Base-by-base conservation (phyloP, 2,329 filamentous ascomycete genomes). In the Penicillium oxalicum region DNA sequence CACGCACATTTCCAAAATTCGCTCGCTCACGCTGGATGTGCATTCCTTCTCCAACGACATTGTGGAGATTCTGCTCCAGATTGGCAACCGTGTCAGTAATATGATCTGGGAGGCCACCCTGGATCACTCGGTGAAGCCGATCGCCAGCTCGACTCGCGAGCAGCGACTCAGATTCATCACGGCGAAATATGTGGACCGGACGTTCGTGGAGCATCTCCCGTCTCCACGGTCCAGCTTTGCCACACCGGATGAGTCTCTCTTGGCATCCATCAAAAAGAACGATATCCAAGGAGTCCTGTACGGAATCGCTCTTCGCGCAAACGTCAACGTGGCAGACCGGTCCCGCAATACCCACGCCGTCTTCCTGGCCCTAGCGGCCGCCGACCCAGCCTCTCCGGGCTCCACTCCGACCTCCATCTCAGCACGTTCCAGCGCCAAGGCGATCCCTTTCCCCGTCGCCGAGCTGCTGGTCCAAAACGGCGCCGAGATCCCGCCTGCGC, bases 31-130 rank as follows among this genome's bases (percentile, higher is more conserved):
- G 0, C 78, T 98, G 37, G 93, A 98, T 65, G 94, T 94, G 57
- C 91, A 88, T 46, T 96, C 91, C 0, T 98, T 98, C 68, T 97
- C 93, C 3, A 86, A 88, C 60, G 94, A 98, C 74, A 95, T 97
- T 66, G 87, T 98, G 67, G 94, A 98, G 65, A 79, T 98, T 41
- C 78, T 98, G 37, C 76, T 96, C 49, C 83, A 91, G 50, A 83
- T 98, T 54, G 94, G 94, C 53, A 98, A 98, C 67, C 83, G 91
- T 44, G 83, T 96, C 44, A 93, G 91, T 60, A 98, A 98, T 70
- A 91, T 91, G 84, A 79, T 98, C 18, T 98, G 91, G 89, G 93
- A 98, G 73, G 85, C 90, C 11, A 87, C 75, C 52, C 77, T 97
- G 25, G 89, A 96, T 50, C 78, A 79, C 25, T 73, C 78, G 5